Conservation (phyloP, 139 green algal genomes). For the Chlorella sp. region DNA sequence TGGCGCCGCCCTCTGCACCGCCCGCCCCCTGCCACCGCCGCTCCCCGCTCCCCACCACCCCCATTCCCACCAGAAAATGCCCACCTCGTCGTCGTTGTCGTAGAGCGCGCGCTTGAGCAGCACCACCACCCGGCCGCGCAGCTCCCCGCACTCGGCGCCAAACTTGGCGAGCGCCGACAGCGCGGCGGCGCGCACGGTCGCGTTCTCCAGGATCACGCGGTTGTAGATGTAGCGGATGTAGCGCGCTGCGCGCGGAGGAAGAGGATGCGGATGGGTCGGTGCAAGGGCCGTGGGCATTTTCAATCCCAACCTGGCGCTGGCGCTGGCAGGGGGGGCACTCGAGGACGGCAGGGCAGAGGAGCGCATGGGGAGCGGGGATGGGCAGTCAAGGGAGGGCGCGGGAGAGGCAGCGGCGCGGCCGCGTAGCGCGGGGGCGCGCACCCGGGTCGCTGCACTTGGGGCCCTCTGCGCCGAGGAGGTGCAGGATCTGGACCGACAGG, state of each 20-base stretch:
- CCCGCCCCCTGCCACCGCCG: background rate
- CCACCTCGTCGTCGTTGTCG: slow-evolving; percentile 97
- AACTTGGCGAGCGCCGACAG: slow-evolving; percentile 90
- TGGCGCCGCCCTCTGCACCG: background rate
- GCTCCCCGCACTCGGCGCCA: slow-evolving; percentile 63
- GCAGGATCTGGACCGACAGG: slow-evolving; percentile 94
- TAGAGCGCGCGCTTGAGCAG: slow-evolving; percentile 91
- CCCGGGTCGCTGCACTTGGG: slow-evolving; percentile 69
- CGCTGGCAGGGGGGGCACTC: too few relatives aligned
- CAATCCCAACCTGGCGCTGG: too few relatives aligned
- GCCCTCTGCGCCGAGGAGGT: slow-evolving; percentile 90
- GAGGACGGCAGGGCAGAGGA: background rate
- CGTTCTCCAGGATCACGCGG: slow-evolving; percentile 98
- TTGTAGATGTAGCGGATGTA: slow-evolving; percentile 99
- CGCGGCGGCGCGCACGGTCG: slow-evolving; percentile 93
- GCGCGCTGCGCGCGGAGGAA: slow-evolving; percentile 34
- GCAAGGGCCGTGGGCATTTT: too few relatives aligned
- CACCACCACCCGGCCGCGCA: slow-evolving; percentile 78
- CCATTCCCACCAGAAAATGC: background rate
- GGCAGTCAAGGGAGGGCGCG: background rate
- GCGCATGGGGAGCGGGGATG: background rate
- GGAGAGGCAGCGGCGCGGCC: background rate
- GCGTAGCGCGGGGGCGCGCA: too few relatives aligned
- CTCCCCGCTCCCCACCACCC: background rate
- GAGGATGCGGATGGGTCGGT: too few relatives aligned